Conservation (phyloP, 1,284 basidiomycete genomes). For the Chiua sp. region DNA sequence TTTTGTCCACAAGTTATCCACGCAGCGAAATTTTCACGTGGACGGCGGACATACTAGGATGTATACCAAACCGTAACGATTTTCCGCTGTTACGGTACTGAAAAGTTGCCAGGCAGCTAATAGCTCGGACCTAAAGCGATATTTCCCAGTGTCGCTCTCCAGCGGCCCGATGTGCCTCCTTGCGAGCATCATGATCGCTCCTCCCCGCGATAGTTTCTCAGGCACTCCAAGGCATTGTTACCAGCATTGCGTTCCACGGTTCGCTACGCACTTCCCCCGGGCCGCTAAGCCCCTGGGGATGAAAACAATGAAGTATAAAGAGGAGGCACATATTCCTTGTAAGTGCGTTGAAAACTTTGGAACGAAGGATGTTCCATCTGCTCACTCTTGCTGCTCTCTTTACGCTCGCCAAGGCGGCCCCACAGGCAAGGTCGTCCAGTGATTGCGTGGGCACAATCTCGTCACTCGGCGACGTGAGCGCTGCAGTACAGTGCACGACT, state of each 20-base stretch:
- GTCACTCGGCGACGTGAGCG: slow-evolving; percentile 39
- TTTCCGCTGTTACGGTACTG: no score
- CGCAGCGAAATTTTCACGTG: not conserved
- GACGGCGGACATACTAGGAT: no score
- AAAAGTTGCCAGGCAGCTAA: no score
- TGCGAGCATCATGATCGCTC: not conserved
- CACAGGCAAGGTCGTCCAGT: slow-evolving; percentile 11
- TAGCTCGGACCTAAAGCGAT: not conserved
- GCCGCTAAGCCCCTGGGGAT: no score
- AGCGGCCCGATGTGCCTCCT: not conserved
- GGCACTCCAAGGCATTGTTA: no score
- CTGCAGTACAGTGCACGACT: slow-evolving; percentile 38
- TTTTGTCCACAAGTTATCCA: not conserved
- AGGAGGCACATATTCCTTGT: no score
- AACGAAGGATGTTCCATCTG: slow-evolving; percentile 15
- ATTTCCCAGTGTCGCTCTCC: not conserved
- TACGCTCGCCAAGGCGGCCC: slow-evolving; percentile 19
- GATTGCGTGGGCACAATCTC: slow-evolving; percentile 40
- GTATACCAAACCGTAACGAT: not conserved
- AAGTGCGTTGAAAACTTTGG: no score
- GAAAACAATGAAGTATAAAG: no score
- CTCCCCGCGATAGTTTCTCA: no score
- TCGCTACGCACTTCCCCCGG: no score
- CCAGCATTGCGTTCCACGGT: no score
- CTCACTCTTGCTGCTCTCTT: slow-evolving; percentile 23